A percentile compares a stretch with the other conserved stretches of the same genome.
Evolutionary conservation across 129 eudicot genomes (phyloP).

Genomic region (Kitagawia praeruptora): DNA sequence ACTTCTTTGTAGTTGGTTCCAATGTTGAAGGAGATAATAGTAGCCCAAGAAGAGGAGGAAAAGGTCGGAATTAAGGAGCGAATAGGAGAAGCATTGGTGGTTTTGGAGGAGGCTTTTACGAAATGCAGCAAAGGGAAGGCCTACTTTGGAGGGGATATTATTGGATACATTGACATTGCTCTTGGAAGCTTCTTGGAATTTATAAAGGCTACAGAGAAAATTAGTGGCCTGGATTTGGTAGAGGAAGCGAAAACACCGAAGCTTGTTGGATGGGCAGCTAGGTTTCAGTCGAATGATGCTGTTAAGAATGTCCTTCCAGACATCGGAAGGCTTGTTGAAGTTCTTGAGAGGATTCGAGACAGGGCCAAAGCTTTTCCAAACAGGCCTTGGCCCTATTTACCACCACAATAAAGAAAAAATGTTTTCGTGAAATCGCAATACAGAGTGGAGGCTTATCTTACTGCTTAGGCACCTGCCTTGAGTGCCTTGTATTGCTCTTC

Average conservation of each 20-base stretch:
- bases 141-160: constrained; percentile 25
- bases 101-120: constrained; percentile 29
- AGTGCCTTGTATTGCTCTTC: too few species aligned
- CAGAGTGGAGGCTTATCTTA: background rate
- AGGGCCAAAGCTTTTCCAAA: constrained; percentile 4
- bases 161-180: constrained; percentile 32
- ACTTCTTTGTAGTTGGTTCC: constrained; percentile 21
- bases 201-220: constrained; percentile 13
- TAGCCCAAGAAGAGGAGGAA: constrained; percentile 14
- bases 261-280: constrained; percentile 19
- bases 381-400: constrained; percentile 4
- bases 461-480: too few species aligned
- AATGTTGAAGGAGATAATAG: background rate
- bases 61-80: constrained; percentile 6
- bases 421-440: background rate
- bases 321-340: background rate
- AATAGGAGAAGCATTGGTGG: constrained; percentile 16
- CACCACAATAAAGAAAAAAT: background rate
- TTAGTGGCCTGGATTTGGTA: constrained; percentile 12
- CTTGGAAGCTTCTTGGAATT: constrained; percentile 26
- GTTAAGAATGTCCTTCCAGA: background rate
- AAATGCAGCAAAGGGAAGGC: constrained; percentile 25
- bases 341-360: background rate
- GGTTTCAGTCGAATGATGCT: background rate
- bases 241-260: constrained; percentile 24